These are phyloP conservation scores for Laetiporus sulphureus DNA, from an alignment of 1,284 basidiomycete genomes.

Conservation along the genomic window DNA sequence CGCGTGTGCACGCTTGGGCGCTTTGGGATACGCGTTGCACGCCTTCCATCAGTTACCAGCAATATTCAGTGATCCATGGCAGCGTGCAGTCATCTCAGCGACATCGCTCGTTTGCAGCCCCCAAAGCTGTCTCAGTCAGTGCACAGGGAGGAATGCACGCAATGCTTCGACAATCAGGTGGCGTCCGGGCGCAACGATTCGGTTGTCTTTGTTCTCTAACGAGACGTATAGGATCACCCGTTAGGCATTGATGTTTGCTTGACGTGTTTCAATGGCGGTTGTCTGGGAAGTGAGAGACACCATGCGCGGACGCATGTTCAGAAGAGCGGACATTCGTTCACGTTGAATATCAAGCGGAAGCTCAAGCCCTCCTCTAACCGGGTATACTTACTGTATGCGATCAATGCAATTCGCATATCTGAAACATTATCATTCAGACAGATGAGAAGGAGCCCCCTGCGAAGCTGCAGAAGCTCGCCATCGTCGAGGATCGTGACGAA, in stretches of 20 bases:
- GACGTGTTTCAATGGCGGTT: slow-evolving; percentile 91
- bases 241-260: slow-evolving; percentile 89
- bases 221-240: slow-evolving; percentile 50
- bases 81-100: slow-evolving; percentile 28
- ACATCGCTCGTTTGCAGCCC: slow-evolving; percentile 32
- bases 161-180: slow-evolving; percentile 94
- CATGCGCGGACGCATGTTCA: slow-evolving; percentile 71
- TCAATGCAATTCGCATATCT: not conserved
- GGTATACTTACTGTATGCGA: slow-evolving; percentile 37
- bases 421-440: slow-evolving; percentile 24
- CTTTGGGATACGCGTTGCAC: not conserved
- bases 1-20: not conserved
- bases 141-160: slow-evolving; percentile 87
- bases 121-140: slow-evolving; percentile 49
- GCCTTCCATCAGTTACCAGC: not conserved
- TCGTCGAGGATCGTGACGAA: slow-evolving; percentile 79
- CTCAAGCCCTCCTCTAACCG: slow-evolving; percentile 61
- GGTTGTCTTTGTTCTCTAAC: slow-evolving; percentile 3
- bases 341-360: slow-evolving; percentile 78
- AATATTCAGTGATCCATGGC: slow-evolving; percentile 6
- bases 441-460: slow-evolving; percentile 75
- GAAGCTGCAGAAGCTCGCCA: slow-evolving; percentile 87
- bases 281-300: slow-evolving; percentile 52
- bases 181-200: not conserved
- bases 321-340: slow-evolving; percentile 71